These are phyloP conservation scores for Chrysoporthe austroafricana DNA, from an alignment of 2,329 filamentous ascomycete species.

Conservation along the genomic window DNA sequence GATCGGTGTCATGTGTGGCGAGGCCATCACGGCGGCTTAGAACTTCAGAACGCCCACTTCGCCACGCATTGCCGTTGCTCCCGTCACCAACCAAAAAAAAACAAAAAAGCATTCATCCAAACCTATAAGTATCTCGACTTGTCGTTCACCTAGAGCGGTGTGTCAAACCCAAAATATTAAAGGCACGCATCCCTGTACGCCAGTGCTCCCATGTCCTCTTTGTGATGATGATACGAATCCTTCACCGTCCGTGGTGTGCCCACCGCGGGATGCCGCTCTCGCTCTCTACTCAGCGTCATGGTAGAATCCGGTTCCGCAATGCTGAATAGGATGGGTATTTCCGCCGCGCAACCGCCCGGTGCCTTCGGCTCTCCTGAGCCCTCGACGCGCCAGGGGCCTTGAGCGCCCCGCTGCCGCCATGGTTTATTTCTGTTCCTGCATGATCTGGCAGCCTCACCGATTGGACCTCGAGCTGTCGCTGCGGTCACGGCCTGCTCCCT, in stretches of 20 bases:
- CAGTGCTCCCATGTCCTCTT: slow-evolving; percentile 15
- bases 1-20: slow-evolving; percentile 2
- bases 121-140: background rate
- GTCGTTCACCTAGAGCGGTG: background rate
- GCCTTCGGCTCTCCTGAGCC: background rate
- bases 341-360: slow-evolving; percentile 1
- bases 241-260: slow-evolving; percentile 7
- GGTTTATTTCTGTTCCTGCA: too few relatives aligned
- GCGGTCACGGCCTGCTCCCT: slow-evolving; percentile 53
- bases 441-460: slow-evolving; percentile 18
- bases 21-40: slow-evolving; percentile 2
- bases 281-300: slow-evolving; percentile 7
- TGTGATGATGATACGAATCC: background rate
- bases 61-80: slow-evolving; percentile 16
- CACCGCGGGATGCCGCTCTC: slow-evolving; percentile 15
- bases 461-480: slow-evolving; percentile 44
- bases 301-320: background rate
- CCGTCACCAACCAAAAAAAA: too few relatives aligned
- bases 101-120: slow-evolving; percentile 13
- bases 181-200: slow-evolving; percentile 13
- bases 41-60: slow-evolving; percentile 20
- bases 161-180: slow-evolving; percentile 6
- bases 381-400: background rate
- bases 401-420: too few relatives aligned
- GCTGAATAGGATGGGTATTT: slow-evolving; percentile 8